Evolutionary conservation across 192 early-diverging fungal species (phyloP), one percentile per base, ranked within the genome.

Genomic region (Mortierella alpina): DNA sequence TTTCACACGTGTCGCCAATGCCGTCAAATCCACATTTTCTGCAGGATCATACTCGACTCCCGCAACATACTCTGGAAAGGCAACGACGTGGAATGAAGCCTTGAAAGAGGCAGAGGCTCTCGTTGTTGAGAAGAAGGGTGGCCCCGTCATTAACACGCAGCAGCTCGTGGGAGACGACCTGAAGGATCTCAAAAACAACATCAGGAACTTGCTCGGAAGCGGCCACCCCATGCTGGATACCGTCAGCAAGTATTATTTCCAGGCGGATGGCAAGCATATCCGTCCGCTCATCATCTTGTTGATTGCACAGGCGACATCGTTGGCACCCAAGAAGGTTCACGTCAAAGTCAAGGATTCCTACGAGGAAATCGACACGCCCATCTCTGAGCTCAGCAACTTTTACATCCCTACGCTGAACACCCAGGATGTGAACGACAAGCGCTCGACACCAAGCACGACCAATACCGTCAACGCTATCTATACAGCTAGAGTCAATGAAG

Each of bases 281-380:
- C 90, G 97, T 41, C 97, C 97, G 10, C 80, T 99, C 53, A 76
- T 99, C 47, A 96, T 99, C 15, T 87, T 98, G 48, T 89, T 99
- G 51, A 89, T 97, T 46, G 90, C 95, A 10, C 91, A 95, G 82
- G 97, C 97, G 6, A 95, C 93, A 14, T 91, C 90, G 46, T 82
- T 88, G 12, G 90, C 90, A 2, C 85, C 90, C 8, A 92, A 92
- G 69, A 83, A 72, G 41, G 81, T 79, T 8, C 66, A 83, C 31
- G 65, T 77, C n/a, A 62, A 70, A 5, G 64, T 71, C 73, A 84
- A 78, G 66, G 89, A 89, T 58, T 86, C 80, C 40, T 90, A 82
- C 50, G 72, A 84, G 59, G 85, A 82, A 50, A 92, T 92, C 49
- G 91, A 94, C 66, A 86, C 78, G 5, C 86, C 91, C 14, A 89